Evolutionary conservation across 78 protist genomes (phyloP), one percentile per base, ranked within the genome.

Genomic region (Cavenderia fasciculata): DNA sequence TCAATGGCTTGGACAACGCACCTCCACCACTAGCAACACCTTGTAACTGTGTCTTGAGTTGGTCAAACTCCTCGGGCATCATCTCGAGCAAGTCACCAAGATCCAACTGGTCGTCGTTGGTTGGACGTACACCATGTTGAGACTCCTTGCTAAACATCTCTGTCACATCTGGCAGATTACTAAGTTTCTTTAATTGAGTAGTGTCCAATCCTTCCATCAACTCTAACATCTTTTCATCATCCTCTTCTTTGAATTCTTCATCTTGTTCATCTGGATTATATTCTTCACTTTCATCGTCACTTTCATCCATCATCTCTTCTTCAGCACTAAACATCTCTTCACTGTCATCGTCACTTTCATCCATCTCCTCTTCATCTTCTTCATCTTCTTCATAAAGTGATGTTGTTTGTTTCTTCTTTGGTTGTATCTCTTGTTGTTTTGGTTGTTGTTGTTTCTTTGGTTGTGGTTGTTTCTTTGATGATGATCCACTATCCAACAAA

Each of bases 51-150:
- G 19, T 21, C 46, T 68, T 74, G 2, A 87, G 23, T 29, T n/a
- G 18, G 19, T 61, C 93, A 31, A 73, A 87, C 38, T 59, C 93
- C 0, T 75, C 77, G 31, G 93, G 79, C 29, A 68, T 77, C 36
- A 69, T 44, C 29, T 40, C 43, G 34, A 87, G 33, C 8, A 73
- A 43, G 47, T 57, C 85, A 41, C 38, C 23, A 25, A 87, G 31
- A n/a, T 61, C 59, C 7, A 73, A 70, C 51, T 63, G 72, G 38
- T 63, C 72, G 27, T 57, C 63, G 4, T 10, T 29, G 10, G 47
- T 31, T 77, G 87, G 87, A 16, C 23, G 54, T 36, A 82, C 18
- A 68, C 61, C 61, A 44, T 41, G 68, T 54, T 40, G 59, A 43
- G 79, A 75, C 36, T 87, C 93, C 25, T 38, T 51, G 11, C 69